Conservation (phyloP, 495 filamentous ascomycete genomes). For the Neurospora cerealis region DNA sequence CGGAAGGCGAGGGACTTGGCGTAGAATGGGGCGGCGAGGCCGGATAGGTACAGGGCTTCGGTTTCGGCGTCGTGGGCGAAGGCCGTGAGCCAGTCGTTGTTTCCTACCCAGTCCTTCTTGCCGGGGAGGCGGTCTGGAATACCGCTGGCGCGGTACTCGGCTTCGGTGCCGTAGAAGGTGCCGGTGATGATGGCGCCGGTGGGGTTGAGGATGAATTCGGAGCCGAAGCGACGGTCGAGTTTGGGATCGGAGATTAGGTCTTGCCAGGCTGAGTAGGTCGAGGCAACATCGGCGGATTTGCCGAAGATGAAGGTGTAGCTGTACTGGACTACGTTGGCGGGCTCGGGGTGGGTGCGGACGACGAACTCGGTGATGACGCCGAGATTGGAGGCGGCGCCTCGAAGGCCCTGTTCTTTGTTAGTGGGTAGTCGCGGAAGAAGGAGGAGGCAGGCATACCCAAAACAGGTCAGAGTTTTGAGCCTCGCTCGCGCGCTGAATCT, state of each 20-base stretch:
- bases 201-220: constrained; percentile 40
- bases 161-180: constrained; percentile 42
- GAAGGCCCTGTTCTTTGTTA: constrained; percentile 34
- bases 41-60: constrained; percentile 31
- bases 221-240: constrained; percentile 44
- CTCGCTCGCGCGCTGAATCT: constrained; percentile 42
- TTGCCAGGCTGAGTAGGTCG: constrained; percentile 31
- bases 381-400: constrained; percentile 51
- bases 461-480: constrained; percentile 47
- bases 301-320: constrained; percentile 37
- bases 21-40: constrained; percentile 40
- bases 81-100: constrained; percentile 48
- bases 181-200: constrained; percentile 40
- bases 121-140: constrained; percentile 36
- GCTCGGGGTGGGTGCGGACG: constrained; percentile 48
- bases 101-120: constrained; percentile 21
- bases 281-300: constrained; percentile 29
- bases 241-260: constrained; percentile 38
- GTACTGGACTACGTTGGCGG: constrained; percentile 41
- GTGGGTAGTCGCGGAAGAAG: background rate
- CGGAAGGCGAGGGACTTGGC: constrained; percentile 45
- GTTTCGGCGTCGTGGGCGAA: constrained; percentile 41
- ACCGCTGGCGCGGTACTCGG: constrained; percentile 37
- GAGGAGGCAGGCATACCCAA: constrained; percentile 25
- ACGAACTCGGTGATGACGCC: constrained; percentile 58